Base-by-base conservation (phyloP, 2,329 filamentous ascomycete genomes). In the Cercospora sojina region DNA sequence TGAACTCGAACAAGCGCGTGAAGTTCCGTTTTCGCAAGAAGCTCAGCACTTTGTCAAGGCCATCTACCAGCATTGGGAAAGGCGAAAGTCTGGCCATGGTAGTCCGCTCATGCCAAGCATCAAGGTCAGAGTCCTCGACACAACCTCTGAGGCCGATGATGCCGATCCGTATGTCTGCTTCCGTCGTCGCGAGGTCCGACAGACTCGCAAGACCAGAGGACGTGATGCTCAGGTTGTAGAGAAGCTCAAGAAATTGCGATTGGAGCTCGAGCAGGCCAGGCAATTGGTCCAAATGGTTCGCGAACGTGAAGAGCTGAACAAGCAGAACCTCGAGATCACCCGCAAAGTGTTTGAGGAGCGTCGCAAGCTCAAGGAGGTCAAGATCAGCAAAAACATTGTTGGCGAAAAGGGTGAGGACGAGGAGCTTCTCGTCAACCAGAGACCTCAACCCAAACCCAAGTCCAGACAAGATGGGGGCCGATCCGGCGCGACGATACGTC, bases 111-210 rank as follows among this genome's bases (percentile, higher is more conserved):
- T 93, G 75, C 88, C 92, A 7, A 85, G 83, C 23, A 87, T 98
- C 77, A 97, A 97, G 82, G 74, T 77, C n/a, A 69, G 74, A 13
- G 69, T 77, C 25, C 95, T 97, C 71, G 95, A 99, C 82, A 96
- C 90, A 56, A 92, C 95, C 70, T 91, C 92, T 77, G 94, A 98
- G 71, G 96, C 90, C 68, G 95, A 99, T 79, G 95, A 99, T 77
- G 88, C 91, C 74, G 95, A 99, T 80, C 95, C 95, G 58, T 99
- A 97, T 81, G 93, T 99, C 75, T 99, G 95, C 81, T 99, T 99
- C 86, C 88, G 95, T 77, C 89, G 95, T 73, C 91, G 95, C 70
- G 95, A 99, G 80, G 91, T 96, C 56, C 90, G 95, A 65, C 92
- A 96, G 78, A 94, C 93, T 59, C 91, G 95, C 74, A 99, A 98